Base-by-base conservation (phyloP, 352 stramenopile genomes). In the Elongisporangium anandrum region DNA sequence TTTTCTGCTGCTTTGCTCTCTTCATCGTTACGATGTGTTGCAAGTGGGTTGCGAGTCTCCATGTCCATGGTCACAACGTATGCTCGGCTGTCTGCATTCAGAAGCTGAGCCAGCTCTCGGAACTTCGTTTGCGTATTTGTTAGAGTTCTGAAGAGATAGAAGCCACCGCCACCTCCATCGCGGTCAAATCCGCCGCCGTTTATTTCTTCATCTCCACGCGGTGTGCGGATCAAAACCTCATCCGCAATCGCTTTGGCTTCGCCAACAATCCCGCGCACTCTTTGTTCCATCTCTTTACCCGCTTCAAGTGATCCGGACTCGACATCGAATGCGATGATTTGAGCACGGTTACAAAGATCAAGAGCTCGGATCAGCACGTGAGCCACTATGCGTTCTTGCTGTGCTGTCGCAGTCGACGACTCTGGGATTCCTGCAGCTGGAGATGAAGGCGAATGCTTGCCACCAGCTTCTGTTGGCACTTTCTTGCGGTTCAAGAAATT, bases 171-270 rank as follows among this genome's bases (percentile, higher is more conserved):
- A 3, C 70, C 67, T 54, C 62, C 61, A 8, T 59, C 62, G 24
- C 73, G 64, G 1, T 60, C 62, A 51, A 87, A 77, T 4, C 68
- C 56, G 0, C 60, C 65, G 7, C 58, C 61, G 50, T 84, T 72
- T 56, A 76, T 75, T 38, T 86, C 75, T 57, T 87, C 78, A 24
- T 88, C 65, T n/a, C 81, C 78, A 16, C 58, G 70, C 12, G 66
- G 74, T 4, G 54, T 17, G 0, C 61, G 60, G 10, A 23, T 4
- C 0, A 64, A 24, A 19, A 87, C 72, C 13, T 54, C 12, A 2
- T 55, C 47, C 4, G 63, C 41, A 7, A 60, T n/a, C 9, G 8
- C 13, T 17, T 68, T 50, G 12, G 60, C 56, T 1, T 73, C 64
- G 1, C 57, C 48, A 38, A 70, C 63, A 0, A 78, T 10, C 5